These are phyloP conservation scores for Centella asiatica DNA, from an alignment of 129 eudicot species.

Conservation along the genomic window DNA sequence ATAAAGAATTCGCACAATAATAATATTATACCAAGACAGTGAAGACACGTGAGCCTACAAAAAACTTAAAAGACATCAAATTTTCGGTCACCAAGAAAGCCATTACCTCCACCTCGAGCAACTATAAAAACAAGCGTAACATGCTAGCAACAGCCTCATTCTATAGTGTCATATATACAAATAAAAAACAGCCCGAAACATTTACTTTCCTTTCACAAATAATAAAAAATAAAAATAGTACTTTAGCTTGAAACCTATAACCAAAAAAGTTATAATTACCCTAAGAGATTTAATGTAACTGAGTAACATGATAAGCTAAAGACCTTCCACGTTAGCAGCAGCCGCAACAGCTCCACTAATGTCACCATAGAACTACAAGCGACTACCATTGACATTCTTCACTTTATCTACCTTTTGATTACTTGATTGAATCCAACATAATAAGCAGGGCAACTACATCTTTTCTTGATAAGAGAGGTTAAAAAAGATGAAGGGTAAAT, in stretches of 20 bases:
- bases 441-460: slow-evolving; percentile 5
- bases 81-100: too few relatives aligned
- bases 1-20: too few relatives aligned
- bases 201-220: neutral
- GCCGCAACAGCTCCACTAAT: neutral
- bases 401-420: neutral
- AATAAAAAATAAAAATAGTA: too few relatives aligned
- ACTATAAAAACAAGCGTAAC: too few relatives aligned
- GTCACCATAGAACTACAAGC: neutral
- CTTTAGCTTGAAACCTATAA: neutral
- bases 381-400: neutral
- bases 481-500: neutral
- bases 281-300: neutral
- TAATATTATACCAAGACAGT: too few relatives aligned
- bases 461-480: too few relatives aligned
- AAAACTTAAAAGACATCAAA: too few relatives aligned
- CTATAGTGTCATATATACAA: neutral
- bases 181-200: neutral
- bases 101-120: too few relatives aligned
- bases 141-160: too few relatives aligned
- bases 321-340: neutral
- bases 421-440: slow-evolving; percentile 45
- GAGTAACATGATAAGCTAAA: neutral
- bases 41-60: too few relatives aligned
- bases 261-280: neutral